Evolutionary conservation across 2,329 filamentous ascomycete genomes (phyloP).

Genomic region (Calonectria multiphialidica): DNA sequence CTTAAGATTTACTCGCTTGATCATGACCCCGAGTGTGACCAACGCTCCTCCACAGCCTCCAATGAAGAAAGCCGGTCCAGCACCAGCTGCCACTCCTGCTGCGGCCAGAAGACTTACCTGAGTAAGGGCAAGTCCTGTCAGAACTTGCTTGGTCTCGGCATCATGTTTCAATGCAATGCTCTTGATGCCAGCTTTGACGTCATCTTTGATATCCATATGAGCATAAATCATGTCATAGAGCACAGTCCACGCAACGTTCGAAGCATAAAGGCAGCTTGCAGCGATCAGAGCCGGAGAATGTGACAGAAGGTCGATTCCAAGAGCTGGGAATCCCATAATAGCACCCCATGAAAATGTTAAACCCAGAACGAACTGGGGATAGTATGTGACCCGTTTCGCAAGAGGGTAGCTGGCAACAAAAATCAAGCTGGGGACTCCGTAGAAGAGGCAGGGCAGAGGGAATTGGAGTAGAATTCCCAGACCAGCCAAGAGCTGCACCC

Average conservation of each 20-base stretch:
- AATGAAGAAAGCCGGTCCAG: conserved; percentile 76
- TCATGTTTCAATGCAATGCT: conserved; percentile 87
- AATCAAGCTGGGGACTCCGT: conserved; percentile 80
- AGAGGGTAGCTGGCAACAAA: conserved; percentile 84
- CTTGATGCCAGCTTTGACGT: conserved; percentile 88
- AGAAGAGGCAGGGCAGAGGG: conserved; percentile 79
- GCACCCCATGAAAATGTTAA: conserved; percentile 92
- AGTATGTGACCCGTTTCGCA: conserved; percentile 88
- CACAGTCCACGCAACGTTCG: conserved; percentile 88
- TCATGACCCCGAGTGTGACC: conserved; percentile 74
- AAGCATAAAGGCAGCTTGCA: conserved; percentile 78
- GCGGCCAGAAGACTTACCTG: conserved; percentile 79
- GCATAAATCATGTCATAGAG: conserved; percentile 95
- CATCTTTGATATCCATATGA: conserved; percentile 91
- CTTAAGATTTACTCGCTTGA: conserved; percentile 74
- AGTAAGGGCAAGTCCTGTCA: conserved; percentile 75
- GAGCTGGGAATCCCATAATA: conserved; percentile 87
- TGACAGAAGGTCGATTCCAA: conserved; percentile 80
- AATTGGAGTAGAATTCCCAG: conserved; percentile 83
- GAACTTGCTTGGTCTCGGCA: conserved; percentile 79
- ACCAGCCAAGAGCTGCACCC: conserved; percentile 79
- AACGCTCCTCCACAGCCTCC: conserved; percentile 76
- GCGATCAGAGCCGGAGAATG: conserved; percentile 73
- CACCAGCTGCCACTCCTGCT: conserved; percentile 76
- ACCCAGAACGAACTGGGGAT: conserved; percentile 86